Conservation (phyloP, 352 stramenopile species). For the Phytophthora multivora region DNA sequence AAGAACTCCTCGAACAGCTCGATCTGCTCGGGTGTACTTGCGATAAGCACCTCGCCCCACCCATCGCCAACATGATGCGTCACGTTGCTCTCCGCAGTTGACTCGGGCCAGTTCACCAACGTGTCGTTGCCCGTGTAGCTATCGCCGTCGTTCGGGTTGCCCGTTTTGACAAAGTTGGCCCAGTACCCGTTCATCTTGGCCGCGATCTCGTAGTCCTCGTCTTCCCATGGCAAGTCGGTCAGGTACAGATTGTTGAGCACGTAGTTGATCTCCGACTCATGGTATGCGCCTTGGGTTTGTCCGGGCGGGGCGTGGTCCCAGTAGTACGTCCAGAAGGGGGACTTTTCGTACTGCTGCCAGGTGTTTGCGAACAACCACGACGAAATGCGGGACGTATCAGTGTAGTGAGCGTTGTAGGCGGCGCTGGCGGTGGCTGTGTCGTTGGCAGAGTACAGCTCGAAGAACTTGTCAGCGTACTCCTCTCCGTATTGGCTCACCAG, state of each 20-base stretch:
- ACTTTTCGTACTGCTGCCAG: neutral
- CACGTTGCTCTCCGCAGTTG: neutral
- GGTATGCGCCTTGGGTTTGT: conserved; percentile 18
- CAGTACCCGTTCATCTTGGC: conserved; percentile 25
- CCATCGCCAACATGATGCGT: neutral
- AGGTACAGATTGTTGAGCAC: conserved; percentile 29
- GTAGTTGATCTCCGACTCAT: conserved; percentile 35
- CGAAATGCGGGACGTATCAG: conserved; percentile 17
- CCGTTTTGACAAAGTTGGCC: conserved; percentile 25
- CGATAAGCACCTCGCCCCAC: neutral
- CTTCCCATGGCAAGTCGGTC: conserved; percentile 19
- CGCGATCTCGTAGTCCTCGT: conserved; percentile 20
- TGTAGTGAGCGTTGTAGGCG: conserved; percentile 8
- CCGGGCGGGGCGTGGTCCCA: conserved; percentile 21
- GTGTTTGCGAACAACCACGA: conserved; percentile 23
- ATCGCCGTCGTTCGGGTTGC: conserved; percentile 21
- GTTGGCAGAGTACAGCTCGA: conserved; percentile 16
- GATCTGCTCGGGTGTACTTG: neutral
- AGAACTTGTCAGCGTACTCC: conserved; percentile 15
- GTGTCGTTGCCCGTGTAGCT: no score
- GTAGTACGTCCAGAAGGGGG: conserved; percentile 20
- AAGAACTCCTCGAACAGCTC: neutral
- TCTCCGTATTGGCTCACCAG: conserved; percentile 12
- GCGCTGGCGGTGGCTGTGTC: conserved; percentile 10
- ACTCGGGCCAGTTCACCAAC: neutral